Conservation (phyloP, 208 protist genomes). For the Leishmania tarentolae region DNA sequence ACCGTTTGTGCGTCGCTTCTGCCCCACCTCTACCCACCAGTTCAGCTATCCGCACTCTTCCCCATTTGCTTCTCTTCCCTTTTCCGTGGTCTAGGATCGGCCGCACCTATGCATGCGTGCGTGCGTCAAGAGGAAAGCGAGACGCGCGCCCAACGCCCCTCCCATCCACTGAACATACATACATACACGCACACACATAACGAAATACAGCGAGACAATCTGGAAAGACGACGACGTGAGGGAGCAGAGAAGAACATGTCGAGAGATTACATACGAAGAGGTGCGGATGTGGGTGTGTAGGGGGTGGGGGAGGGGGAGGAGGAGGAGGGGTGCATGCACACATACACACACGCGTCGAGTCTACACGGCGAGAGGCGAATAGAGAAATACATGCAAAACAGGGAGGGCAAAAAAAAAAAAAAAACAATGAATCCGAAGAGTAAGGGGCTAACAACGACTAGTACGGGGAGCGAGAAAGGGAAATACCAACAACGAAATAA, state of each 20-base stretch:
- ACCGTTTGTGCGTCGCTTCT: not conserved
- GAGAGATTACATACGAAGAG: not conserved
- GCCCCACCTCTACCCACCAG: not conserved
- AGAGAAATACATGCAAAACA: not conserved
- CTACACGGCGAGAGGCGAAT: not conserved
- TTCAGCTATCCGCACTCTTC: not conserved
- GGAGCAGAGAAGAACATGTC: not conserved
- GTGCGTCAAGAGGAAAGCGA: not conserved
- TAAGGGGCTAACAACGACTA: not conserved
- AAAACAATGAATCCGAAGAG: not conserved
- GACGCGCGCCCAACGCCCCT: not conserved
- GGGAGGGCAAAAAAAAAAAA: not conserved
- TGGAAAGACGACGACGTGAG: not conserved
- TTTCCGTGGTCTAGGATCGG: not conserved
- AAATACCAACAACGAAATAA: not conserved
- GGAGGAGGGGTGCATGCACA: too few species aligned
- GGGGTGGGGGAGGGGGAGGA: too few species aligned
- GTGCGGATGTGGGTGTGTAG: too few species aligned
- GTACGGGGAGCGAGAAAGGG: not conserved
- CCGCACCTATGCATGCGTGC: not conserved
- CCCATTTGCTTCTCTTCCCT: not conserved
- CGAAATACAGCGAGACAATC: not conserved
- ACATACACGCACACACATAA: constrained; percentile 4
- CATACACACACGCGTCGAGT: not conserved
- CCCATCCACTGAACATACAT: not conserved